Evolutionary conservation across 495 filamentous ascomycete genomes (phyloP), one percentile per base, ranked within the genome.

Genomic region (Talaromyces proteolyticus): DNA sequence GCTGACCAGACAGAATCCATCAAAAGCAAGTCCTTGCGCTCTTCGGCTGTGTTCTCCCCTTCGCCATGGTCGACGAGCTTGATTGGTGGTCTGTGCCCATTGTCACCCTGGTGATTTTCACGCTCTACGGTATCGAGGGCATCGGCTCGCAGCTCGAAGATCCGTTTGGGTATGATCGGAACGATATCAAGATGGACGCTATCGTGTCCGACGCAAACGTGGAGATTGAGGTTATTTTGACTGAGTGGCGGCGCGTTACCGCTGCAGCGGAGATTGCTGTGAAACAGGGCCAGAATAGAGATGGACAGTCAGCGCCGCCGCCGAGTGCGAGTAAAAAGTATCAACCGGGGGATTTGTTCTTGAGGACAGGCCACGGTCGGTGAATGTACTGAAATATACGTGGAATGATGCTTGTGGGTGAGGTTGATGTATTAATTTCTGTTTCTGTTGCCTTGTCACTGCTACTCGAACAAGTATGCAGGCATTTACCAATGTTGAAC

Each of bases 181-280:
- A 87, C 50, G 86, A 89, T 61, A 89, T 90, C 65, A 86, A 86
- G 59, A 86, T 89, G 77, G 86, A 89, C 59, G 84, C 76, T 10
- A 79, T 89, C 49, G 80, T 85, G 6, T 80, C 84, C 42, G 86
- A 90, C 59, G 68, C 78, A 34, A 70, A 80, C 47, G 73, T 65
- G 34, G 86, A 90, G 66, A 74, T 86, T 23, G 70, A 77, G 44
- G 82, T 83, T 17, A 64, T 88, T 42, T 55, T 89, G 1, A 69
- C 74, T 1, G 82, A 85, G 51, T 90, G 86, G 85, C 75, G 70
- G 50, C 70, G 62, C 49, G 57, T 60, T 5, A 57, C 55, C 43
- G 60, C 58, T 5, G 52, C 38, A 18, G 49, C 4, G 42, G 39
- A 36, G 36, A 38, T 16, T 21, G 26, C 19, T 54, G 59, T 20